Evolutionary conservation across 2,329 filamentous ascomycete species (phyloP), one percentile per base, ranked within the genome.

Genomic region (Xylariaceae sp.): DNA sequence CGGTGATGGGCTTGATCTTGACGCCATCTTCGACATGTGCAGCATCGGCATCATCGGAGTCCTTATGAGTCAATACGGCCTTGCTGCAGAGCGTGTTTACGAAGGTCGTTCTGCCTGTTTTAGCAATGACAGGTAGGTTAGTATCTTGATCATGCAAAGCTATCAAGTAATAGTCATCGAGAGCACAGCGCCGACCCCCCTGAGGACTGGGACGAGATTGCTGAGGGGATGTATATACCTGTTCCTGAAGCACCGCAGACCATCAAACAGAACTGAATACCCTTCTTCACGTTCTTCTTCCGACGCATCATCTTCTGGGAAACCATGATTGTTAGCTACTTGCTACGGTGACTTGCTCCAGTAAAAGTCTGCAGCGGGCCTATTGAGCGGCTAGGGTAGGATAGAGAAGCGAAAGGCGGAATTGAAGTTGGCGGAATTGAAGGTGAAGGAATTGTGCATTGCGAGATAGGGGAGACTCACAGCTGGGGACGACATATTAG

Each of bases 261-360:
- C 95, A 99, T 99, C 86, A 99, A 80, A 79, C 93, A 98, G 83
- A 99, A 99, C 84, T 99, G 95, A 74, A 99, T 98, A 75, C 95
- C 95, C 87, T 97, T 97, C 90, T 97, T 97, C 81, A 99, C 93
- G 86, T 99, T 98, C 90, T 99, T 99, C 93, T 99, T 99, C 80
- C 91, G 89, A 81, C 95, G 93, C 76, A 97, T 93, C 90, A 96
- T 95, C 79, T 96, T 91, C 87, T 91, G 77, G 61, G 70, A 69
- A 63, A 67, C 66, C 70, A 70, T 63, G 57, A 54, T 63, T 60
- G 54, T 54, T 20, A 37, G 61, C 67, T 67, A 68, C 66, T 54
- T 61, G 26, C 12, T 54, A 50, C 44, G 52, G 54, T 32, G 29
- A 43, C n/a, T n/a, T n/a, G n/a, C n/a, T n/a, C n/a, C n/a, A n/a